Base-by-base conservation (phyloP, 305 asterid genomes). In the Fraxinus nigra region DNA sequence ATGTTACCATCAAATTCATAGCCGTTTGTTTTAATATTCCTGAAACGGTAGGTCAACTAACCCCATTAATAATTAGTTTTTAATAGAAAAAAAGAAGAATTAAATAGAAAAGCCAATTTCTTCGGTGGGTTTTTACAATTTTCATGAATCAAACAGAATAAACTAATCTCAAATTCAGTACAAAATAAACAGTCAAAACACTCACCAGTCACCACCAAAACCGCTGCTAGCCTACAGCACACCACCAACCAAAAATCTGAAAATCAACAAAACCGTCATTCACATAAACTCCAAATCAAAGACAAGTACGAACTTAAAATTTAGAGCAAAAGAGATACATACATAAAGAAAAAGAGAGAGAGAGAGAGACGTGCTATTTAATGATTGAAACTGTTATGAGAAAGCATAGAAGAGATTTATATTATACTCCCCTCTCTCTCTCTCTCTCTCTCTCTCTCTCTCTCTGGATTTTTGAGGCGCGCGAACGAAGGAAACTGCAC, bases 401-500 rank as follows among this genome's bases (percentile, higher is more conserved):
- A 76, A 72, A 81, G 69, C 67, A 46, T 80, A 18, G 20, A 63
- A 33, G 85, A 80, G 80, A 1, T 37, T 22, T 63, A 24, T 22
- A 24, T 8, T 20, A 7, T 22, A 61, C 70, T 61, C 32, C 7
- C 0, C 70, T 61, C 32, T 7, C 0, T 59, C 8, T 7, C 11
- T 7, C 11, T 1, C 3, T 38, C 46, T 38, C 46, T 8, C 13
- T 1, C 38, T 3, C 26, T 59, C 16, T 59, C 69, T 28, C 30
- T 0, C 30, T 28, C 3, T 63, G 72, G 16, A 73, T 38, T 51
- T 70, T 3, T 74, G 83, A 85, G 86, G 82, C 78, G 89, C 88
- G 88, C 72, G 79, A 88, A 81, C 80, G 38, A 85, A 59, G 89
- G 86, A 84, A 75, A 75, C 40, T 72, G 88, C 90, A 88, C 89